Conservation (phyloP, 2,329 filamentous ascomycete genomes). For the Nigrograna mackinnonii region DNA sequence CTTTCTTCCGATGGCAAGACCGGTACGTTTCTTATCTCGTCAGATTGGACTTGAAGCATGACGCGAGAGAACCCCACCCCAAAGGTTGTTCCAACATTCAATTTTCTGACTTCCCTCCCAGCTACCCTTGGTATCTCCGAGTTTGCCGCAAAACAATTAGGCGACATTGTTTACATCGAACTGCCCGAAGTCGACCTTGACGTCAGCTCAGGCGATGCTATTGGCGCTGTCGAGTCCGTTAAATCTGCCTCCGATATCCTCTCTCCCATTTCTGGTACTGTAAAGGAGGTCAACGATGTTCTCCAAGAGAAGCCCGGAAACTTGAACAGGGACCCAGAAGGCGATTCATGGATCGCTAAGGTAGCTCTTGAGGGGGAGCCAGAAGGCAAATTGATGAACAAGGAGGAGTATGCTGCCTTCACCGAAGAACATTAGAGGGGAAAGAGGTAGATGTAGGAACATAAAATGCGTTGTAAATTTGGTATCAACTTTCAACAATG, state of each 20-base stretch:
- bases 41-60: not conserved
- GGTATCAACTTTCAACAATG: too few species aligned
- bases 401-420: conserved; percentile 76
- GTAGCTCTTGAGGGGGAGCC: conserved; percentile 75
- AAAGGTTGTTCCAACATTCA: not conserved
- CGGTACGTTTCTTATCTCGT: conserved; percentile 60
- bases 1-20: conserved; percentile 80
- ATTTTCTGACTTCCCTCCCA: too few species aligned
- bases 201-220: conserved; percentile 75
- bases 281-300: conserved; percentile 72
- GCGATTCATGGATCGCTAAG: conserved; percentile 91
- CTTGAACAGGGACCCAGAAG: conserved; percentile 90
- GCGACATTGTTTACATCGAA: conserved; percentile 97
- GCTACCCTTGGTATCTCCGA: conserved; percentile 80
- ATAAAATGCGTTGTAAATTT: too few species aligned
- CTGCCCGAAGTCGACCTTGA: conserved; percentile 74
- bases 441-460: too few species aligned
- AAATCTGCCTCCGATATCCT: conserved; percentile 99
- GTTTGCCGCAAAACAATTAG: conserved; percentile 89
- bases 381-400: conserved; percentile 67
- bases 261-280: conserved; percentile 77
- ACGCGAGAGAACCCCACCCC: not conserved
- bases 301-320: conserved; percentile 84
- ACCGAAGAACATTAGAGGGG: conserved; percentile 53
- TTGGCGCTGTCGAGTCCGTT: conserved; percentile 96